Base-by-base conservation (phyloP, 2,329 filamentous ascomycete genomes). In the Nothopassalora personata region DNA sequence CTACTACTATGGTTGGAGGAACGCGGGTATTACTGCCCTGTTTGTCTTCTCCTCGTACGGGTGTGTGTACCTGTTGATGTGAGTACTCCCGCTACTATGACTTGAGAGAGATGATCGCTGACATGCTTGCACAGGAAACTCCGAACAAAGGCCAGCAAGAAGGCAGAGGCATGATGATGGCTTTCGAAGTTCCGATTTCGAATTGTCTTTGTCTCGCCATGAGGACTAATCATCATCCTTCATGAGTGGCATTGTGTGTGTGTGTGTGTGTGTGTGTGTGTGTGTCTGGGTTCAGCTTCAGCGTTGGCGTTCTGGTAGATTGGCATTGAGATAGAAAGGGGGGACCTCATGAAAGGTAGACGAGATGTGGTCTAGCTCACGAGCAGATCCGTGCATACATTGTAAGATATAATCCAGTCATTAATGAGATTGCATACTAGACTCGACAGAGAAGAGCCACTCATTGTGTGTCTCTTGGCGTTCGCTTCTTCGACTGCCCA, bases 1-100 rank as follows among this genome's bases (percentile, higher is more conserved):
- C 4, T 83, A 87, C 64, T 83, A 79, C 60, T 85, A 84, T 64
- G 86, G 84, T 0, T 90, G 87, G 87, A 79, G 87, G 52, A 79
- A 89, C 71, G 83, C 83, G 0, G 86, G 68, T 0, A 84, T 88
- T 51, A 79, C 81, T 2, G 81, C 80, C 1, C 73, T 83, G 5
- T 86, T 86, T 63, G 80, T 76, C 1, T 60, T 63, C 5, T 55
- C 36, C 19, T 58, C 53, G 1, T 87, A 87, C 60, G 74, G 70
- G 1, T 56, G 80, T 59, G 79, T 81, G 1, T 81, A 75, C 63
- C 52, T 67, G 86, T 64, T 75, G 34, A 77, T 76, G 74, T 76
- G 76, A 56, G 54, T 56, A 15, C 13, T n/a, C 6, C 5, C n/a
- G 3, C 4, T 19, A 15, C 23, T 19, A n/a, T 39, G 19, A 1